These are phyloP conservation scores for Jaapia argillacea DNA, from an alignment of 768 basidiomycete species.

Conservation along the genomic window DNA sequence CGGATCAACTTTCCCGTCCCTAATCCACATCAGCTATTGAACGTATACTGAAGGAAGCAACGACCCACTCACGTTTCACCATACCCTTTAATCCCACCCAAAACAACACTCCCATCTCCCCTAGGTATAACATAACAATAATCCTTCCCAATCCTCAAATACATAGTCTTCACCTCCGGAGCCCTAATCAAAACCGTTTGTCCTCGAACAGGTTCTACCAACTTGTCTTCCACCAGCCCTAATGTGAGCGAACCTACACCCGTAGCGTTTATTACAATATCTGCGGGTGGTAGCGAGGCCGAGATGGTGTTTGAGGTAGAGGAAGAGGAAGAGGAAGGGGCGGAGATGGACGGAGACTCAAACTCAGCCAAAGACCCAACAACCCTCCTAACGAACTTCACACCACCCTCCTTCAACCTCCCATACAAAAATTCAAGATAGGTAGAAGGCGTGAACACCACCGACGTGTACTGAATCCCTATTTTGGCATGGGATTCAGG, in stretches of 20 bases:
- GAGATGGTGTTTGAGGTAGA: not conserved
- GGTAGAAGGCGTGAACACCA: not conserved
- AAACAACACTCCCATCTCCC: not conserved
- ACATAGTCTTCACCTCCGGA: not conserved
- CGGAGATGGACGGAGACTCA: not conserved
- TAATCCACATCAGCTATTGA: not conserved
- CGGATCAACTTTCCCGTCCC: not conserved
- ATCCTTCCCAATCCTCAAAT: not conserved
- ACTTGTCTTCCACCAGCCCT: not conserved
- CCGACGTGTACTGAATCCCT: not conserved
- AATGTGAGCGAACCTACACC: not conserved
- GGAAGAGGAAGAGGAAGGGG: not conserved
- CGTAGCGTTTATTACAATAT: not conserved
- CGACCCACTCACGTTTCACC: not conserved
- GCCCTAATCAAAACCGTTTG: not conserved
- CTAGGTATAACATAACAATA: not conserved
- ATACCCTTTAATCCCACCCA: not conserved
- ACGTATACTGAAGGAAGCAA: not conserved
- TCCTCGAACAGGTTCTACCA: not conserved
- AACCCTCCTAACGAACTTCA: not conserved
- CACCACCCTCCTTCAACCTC: not conserved
- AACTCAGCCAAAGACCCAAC: not conserved
- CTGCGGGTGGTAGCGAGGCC: not conserved
- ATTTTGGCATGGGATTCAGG: not conserved
- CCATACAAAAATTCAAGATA: not conserved